Evolutionary conservation across 2,329 filamentous ascomycete genomes (phyloP).

Genomic region (Lachnellula willkommii): DNA sequence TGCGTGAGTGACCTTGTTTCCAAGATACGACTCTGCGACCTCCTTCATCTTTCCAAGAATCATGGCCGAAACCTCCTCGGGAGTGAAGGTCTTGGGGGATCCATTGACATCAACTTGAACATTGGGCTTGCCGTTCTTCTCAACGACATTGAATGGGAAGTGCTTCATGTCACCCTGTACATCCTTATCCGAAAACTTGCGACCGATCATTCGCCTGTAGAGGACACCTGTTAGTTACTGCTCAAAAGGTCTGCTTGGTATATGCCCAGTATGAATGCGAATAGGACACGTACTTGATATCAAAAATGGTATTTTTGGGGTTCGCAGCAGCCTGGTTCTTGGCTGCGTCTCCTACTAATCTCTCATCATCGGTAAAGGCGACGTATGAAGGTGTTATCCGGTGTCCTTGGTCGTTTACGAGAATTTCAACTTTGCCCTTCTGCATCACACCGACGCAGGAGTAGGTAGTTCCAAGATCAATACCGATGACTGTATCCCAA

Average conservation of each 20-base stretch:
- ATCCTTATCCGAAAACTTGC: conserved; percentile 77
- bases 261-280: conserved; percentile 4
- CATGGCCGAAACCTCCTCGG: conserved; percentile 77
- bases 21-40: conserved; percentile 71
- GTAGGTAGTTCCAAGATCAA: conserved; percentile 88
- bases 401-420: conserved; percentile 95
- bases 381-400: conserved; percentile 94
- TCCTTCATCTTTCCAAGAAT: conserved; percentile 82
- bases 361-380: conserved; percentile 94
- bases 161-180: conserved; percentile 94
- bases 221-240: conserved; percentile 31
- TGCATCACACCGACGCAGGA: conserved; percentile 94
- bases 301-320: conserved; percentile 70
- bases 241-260: not conserved
- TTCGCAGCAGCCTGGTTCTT: conserved; percentile 91
- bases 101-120: conserved; percentile 69
- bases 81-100: conserved; percentile 66
- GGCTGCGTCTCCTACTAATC: conserved; percentile 92
- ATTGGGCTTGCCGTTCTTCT: conserved; percentile 84
- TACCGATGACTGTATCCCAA: conserved; percentile 69
- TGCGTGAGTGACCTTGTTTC: conserved; percentile 78
- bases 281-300: conserved; percentile 67
- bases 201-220: conserved; percentile 72
- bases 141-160: conserved; percentile 92
- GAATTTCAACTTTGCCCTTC: conserved; percentile 89